These are phyloP conservation scores for Aspergillus pseudotamarii DNA, from an alignment of 2,329 filamentous ascomycete species.

Conservation along the genomic window DNA sequence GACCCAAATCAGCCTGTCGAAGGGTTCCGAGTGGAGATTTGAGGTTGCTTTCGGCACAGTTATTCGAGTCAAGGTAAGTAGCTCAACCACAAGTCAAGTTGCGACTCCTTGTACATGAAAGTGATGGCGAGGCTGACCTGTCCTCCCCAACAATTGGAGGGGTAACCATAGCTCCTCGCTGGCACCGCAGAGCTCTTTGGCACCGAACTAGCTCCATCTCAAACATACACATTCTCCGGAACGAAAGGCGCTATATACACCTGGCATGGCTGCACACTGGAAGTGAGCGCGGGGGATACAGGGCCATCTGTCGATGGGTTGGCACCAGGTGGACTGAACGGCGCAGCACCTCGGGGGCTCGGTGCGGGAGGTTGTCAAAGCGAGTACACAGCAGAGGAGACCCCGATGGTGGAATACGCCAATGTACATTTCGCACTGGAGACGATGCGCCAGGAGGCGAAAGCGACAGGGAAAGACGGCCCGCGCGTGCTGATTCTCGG, in stretches of 20 bases:
- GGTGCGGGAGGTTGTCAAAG: constrained; percentile 64
- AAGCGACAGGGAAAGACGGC: constrained; percentile 56
- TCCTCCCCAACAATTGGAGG: constrained; percentile 9
- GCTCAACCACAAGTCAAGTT: neutral
- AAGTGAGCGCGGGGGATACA: constrained; percentile 67
- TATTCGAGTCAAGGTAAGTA: constrained; percentile 56
- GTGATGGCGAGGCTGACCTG: constrained; percentile 1
- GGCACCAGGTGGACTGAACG: constrained; percentile 26
- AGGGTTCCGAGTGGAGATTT: constrained; percentile 78
- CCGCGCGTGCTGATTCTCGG: constrained; percentile 87
- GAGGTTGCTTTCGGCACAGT: constrained; percentile 62
- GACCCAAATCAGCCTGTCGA: constrained; percentile 58
- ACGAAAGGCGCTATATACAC: constrained; percentile 87
- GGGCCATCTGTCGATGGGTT: constrained; percentile 40
- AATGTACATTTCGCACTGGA: constrained; percentile 90
- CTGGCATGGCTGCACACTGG: constrained; percentile 85
- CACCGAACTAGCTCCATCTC: constrained; percentile 82
- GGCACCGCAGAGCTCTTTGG: constrained; percentile 94
- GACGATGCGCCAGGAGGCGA: constrained; percentile 66
- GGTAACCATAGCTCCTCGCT: constrained; percentile 60
- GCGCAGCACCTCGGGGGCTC: constrained; percentile 29
- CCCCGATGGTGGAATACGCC: constrained; percentile 75
- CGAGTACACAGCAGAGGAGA: constrained; percentile 75
- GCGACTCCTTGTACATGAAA: neutral
- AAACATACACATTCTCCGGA: constrained; percentile 78